Conservation (phyloP, 148 eudicot genomes). For the Agrostemma githago region DNA sequence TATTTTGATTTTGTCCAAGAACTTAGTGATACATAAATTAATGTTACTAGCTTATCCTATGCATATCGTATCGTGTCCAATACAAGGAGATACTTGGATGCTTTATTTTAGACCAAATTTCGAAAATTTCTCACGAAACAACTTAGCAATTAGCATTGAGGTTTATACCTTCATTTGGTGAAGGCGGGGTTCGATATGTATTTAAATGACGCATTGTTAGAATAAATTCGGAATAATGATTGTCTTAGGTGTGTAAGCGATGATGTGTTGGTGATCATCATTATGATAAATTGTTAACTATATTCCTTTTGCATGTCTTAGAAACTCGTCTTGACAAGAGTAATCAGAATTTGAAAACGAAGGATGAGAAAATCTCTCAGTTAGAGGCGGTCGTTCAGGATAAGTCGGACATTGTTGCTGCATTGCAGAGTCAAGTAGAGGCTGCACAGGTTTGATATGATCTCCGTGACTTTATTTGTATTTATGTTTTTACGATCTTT, state of each 20-base stretch:
- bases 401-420: conserved; percentile 48
- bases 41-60: background rate
- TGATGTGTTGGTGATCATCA: background rate
- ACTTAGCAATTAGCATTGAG: background rate
- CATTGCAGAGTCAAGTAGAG: conserved; percentile 54
- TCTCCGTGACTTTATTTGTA: conserved; percentile 9
- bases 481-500: background rate
- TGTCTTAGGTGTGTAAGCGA: background rate
- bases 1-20: background rate
- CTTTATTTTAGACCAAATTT: too few relatives aligned
- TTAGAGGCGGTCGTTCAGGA: conserved; percentile 52
- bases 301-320: conserved; percentile 18
- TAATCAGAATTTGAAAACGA: conserved; percentile 41
- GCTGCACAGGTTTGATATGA: conserved; percentile 41
- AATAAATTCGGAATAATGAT: background rate
- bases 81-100: too few relatives aligned
- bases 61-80: too few relatives aligned
- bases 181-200: background rate
- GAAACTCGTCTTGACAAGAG: conserved; percentile 55
- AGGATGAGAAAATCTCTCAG: conserved; percentile 51
- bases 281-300: background rate
- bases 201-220: background rate
- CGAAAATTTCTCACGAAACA: too few relatives aligned
- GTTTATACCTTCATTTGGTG: background rate
- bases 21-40: background rate